Percentiles rank a stretch among this genome's conserved stretches.
Evolutionary conservation across 495 filamentous ascomycete genomes (phyloP).

Genomic region (Podospora pseudoanserina): DNA sequence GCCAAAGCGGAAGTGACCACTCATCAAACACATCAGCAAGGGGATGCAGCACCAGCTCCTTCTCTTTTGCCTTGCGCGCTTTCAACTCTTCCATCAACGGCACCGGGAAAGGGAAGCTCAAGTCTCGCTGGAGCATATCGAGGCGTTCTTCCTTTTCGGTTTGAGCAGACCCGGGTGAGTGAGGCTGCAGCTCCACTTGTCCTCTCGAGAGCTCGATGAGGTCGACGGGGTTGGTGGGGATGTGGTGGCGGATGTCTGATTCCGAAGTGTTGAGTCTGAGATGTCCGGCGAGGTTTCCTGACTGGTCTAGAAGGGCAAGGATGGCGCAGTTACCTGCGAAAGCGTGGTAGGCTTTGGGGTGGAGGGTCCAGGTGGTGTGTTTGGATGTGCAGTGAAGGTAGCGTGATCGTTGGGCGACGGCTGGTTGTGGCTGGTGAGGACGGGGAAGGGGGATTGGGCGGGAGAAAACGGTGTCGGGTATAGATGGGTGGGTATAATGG

Average conservation of each 20-base stretch:
- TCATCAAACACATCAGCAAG: slow-evolving; percentile 24
- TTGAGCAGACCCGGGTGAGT: neutral
- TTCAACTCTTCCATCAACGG: neutral
- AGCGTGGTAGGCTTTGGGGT: slow-evolving; percentile 7
- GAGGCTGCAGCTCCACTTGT: neutral
- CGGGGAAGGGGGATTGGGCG: slow-evolving; percentile 14
- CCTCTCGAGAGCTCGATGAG: slow-evolving; percentile 22
- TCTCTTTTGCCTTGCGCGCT: neutral
- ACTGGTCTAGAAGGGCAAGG: slow-evolving; percentile 3
- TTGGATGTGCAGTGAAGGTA: slow-evolving; percentile 16
- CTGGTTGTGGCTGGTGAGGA: neutral
- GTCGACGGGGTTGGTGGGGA: neutral
- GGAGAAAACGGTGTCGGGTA: neutral
- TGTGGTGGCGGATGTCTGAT: neutral
- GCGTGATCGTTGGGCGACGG: slow-evolving; percentile 4
- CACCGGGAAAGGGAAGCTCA: neutral
- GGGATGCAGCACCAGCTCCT: slow-evolving; percentile 7
- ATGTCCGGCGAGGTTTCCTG: slow-evolving; percentile 6
- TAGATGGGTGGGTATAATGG: neutral
- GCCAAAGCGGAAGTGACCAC: slow-evolving; percentile 15
- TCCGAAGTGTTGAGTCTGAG: slow-evolving; percentile 14
- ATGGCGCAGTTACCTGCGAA: slow-evolving; percentile 14
- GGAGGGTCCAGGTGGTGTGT: neutral
- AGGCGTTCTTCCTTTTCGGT: neutral
- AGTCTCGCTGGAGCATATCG: neutral